A percentile compares a stretch with the other conserved stretches of the same genome.
These are phyloP conservation scores for Erodium chrysanthum DNA, from an alignment of 441 rosid genomes.

Conservation along the genomic window DNA sequence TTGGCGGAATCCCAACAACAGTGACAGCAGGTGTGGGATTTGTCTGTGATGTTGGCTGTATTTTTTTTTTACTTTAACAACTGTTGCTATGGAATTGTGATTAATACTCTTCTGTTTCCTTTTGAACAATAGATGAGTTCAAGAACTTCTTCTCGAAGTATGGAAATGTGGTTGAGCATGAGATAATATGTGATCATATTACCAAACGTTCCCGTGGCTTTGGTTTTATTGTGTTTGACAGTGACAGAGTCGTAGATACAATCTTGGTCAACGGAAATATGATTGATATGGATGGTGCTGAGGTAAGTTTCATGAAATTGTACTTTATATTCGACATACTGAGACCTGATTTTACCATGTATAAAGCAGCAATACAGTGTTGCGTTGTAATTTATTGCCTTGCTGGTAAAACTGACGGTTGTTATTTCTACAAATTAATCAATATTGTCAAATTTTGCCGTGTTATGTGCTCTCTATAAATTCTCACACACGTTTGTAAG, in stretches of 20 bases:
- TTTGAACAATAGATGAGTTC: conserved; percentile 46
- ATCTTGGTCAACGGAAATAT: conserved; percentile 70
- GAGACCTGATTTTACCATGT: conserved; percentile 7
- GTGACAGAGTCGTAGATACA: conserved; percentile 75
- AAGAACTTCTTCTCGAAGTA: conserved; percentile 61
- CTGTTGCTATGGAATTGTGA: conserved; percentile 10
- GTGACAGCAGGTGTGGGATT: conserved; percentile 56
- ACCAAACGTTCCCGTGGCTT: conserved; percentile 79
- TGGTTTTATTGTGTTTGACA: conserved; percentile 79
- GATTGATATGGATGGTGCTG: conserved; percentile 85
- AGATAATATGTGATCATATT: conserved; percentile 80
- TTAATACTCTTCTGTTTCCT: neutral
- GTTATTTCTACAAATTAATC: neutral
- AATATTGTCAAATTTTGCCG: too few relatives aligned
- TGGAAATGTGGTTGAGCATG: conserved; percentile 64
- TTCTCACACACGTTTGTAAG: neutral
- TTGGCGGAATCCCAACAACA: conserved; percentile 77
- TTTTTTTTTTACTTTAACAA: neutral
- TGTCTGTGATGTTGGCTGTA: neutral
- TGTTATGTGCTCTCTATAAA: neutral
- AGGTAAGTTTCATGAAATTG: conserved; percentile 49
- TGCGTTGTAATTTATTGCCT: conserved; percentile 5
- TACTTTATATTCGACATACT: conserved; percentile 20
- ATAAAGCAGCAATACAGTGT: conserved; percentile 9
- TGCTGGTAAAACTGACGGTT: neutral